Evolutionary conservation across 495 filamentous ascomycete species (phyloP).

Genomic region (Chaetomidium leptoderma): DNA sequence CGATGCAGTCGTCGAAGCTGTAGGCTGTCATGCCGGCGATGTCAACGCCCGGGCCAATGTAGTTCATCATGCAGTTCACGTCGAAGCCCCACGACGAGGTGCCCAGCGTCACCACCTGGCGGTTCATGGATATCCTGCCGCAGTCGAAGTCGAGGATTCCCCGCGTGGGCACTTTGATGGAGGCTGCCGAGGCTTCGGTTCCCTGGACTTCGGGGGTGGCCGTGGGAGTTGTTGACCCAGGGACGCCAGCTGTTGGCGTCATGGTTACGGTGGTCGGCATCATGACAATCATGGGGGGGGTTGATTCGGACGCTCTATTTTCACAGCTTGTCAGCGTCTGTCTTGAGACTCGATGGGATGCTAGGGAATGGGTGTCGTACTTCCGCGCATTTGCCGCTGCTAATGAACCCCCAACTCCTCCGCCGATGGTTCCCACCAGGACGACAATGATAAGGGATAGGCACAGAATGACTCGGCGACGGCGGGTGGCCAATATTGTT

Average conservation of each 20-base stretch:
- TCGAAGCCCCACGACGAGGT: slow-evolving; percentile 12
- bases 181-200: neutral
- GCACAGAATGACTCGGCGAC: neutral
- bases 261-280: slow-evolving; percentile 4
- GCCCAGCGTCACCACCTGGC: slow-evolving; percentile 14
- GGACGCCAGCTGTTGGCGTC: neutral
- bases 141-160: slow-evolving; percentile 21
- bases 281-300: slow-evolving; percentile 4
- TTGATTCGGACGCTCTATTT: slow-evolving; percentile 2
- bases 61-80: slow-evolving; percentile 15
- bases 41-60: neutral
- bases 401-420: slow-evolving; percentile 14
- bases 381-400: slow-evolving; percentile 17
- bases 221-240: neutral
- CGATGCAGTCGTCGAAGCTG: slow-evolving; percentile 18
- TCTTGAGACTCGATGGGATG: too few species aligned
- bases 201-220: neutral
- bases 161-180: slow-evolving; percentile 10
- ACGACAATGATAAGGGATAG: slow-evolving; percentile 5
- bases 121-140: slow-evolving; percentile 5
- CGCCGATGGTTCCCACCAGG: slow-evolving; percentile 9
- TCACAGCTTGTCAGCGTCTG: neutral
- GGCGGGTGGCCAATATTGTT: slow-evolving; percentile 8
- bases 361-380: too few species aligned
- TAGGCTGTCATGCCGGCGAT: slow-evolving; percentile 17